Conservation (phyloP, 2,329 filamentous ascomycete species). For the Byssoonygena ceratinophila region DNA sequence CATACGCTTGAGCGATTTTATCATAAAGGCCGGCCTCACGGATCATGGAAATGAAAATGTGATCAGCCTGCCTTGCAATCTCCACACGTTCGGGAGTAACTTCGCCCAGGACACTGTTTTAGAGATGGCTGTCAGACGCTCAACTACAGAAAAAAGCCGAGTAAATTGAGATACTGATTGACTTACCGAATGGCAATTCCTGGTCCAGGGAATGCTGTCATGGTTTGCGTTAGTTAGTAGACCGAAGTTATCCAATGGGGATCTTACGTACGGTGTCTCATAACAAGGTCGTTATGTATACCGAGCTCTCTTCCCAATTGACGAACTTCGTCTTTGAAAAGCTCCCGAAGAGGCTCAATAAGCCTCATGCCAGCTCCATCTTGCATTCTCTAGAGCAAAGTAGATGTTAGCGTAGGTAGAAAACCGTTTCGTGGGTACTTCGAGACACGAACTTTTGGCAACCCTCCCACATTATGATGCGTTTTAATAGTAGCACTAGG, state of each 20-base stretch:
- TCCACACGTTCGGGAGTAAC: conserved; percentile 64
- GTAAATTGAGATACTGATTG: background rate
- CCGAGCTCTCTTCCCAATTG: conserved; percentile 55
- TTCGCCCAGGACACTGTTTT: conserved; percentile 58
- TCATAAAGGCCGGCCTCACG: conserved; percentile 37
- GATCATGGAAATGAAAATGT: conserved; percentile 41
- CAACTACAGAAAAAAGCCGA: background rate
- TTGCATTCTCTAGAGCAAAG: conserved; percentile 17
- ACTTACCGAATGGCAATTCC: conserved; percentile 54
- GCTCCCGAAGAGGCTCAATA: conserved; percentile 63
- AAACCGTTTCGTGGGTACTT: too few species aligned
- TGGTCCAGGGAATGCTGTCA: conserved; percentile 54
- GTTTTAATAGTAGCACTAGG: conserved; percentile 63
- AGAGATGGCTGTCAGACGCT: background rate
- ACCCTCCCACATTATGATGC: conserved; percentile 56
- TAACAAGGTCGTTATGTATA: conserved; percentile 65
- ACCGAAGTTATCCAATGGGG: background rate
- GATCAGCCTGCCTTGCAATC: conserved; percentile 48
- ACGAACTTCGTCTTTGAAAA: conserved; percentile 73
- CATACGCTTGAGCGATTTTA: conserved; percentile 59
- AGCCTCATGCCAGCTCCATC: conserved; percentile 19
- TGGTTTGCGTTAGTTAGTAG: background rate
- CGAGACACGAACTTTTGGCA: conserved; percentile 34
- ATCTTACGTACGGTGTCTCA: conserved; percentile 47
- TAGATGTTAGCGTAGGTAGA: too few species aligned